Evolutionary conservation across 441 rosid species (phyloP), one percentile per base, ranked within the genome.

Genomic region (Adansonia gregorii): DNA sequence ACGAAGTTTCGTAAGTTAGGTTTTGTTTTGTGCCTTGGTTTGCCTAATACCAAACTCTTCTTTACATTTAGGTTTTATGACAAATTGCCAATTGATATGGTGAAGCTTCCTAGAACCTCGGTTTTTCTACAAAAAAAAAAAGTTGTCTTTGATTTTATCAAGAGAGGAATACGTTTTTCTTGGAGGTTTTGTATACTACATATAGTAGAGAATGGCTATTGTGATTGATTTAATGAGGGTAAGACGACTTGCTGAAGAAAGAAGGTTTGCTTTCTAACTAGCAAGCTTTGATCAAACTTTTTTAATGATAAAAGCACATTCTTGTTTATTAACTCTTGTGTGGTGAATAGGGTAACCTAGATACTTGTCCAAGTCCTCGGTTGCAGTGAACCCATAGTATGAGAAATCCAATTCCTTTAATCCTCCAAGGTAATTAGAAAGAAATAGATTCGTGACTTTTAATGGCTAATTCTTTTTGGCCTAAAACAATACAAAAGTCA

Each of bases 61-160:
- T 12, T 12, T n/a, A 0, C 9, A 0, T 0, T 51, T 51, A 31
- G 5, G 55, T 39, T 0, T 4, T 39, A 5, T 39, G 6, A 39
- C 6, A 4, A 39, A 0, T 39, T 39, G 5, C 43, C 43, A 39
- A 39, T 39, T 39, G 43, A 39, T 39, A 39, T 5, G n/a, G 3
- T 51, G 4, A 0, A 14, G 3, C 1, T 12, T 51, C 0, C 7
- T 0, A 10, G 1, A 19, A 1, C 1, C 1, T 17, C 11, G 0
- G 0, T 59, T 0, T 3, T 11, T 19, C 31, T 4, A 3, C 64
- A 17, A 2, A 58, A 10, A 9, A 9, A 31, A 2, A 31, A 59
- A 59, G 1, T 59, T 10, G 0, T 27, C 0, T 4, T 39, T 6
- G 1, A 59, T 17, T 22, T 7, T 59, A 22, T 17, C 64, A 59